phyloP scores from a whole-genome alignment of 768 basidiomycete genomes.

The Cystobasidium tubakii region DNA sequence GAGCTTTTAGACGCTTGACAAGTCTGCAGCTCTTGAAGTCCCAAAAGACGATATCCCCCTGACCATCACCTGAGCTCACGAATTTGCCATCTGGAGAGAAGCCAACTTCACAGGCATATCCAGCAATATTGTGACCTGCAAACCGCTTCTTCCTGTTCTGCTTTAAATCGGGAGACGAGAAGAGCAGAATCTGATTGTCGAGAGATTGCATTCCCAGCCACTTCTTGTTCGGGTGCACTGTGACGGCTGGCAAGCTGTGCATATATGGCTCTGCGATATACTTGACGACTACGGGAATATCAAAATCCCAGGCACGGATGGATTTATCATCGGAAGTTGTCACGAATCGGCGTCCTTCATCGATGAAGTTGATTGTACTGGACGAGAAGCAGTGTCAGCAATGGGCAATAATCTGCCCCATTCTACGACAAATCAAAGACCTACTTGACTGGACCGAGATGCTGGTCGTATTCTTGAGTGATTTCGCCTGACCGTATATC shows the following conservation, averaged over 20 bases:
- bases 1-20: constrained; percentile 80
- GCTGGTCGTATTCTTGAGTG: constrained; percentile 96
- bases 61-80: constrained; percentile 92
- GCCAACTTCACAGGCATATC: constrained; percentile 92
- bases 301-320: constrained; percentile 97
- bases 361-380: constrained; percentile 97
- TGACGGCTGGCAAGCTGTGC: constrained; percentile 99
- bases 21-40: constrained; percentile 89
- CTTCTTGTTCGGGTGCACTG: constrained; percentile 89
- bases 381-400: background rate
- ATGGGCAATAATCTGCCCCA: background rate
- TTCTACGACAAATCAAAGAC: too few relatives aligned
- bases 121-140: constrained; percentile 91
- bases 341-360: constrained; percentile 86
- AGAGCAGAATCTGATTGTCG: constrained; percentile 96
- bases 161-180: constrained; percentile 95
- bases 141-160: constrained; percentile 99
- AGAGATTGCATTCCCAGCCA: constrained; percentile 96
- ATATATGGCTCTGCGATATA: constrained; percentile 98
- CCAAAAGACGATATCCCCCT: constrained; percentile 96
- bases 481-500: constrained; percentile 93
- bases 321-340: constrained; percentile 99
- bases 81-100: constrained; percentile 98
- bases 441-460: constrained; percentile 74
- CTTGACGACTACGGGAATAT: constrained; percentile 98